Percentiles rank a stretch among this genome's conserved stretches.
Evolutionary conservation across 73 alveolate genomes (phyloP).

Genomic region (Uronychia setigera): DNA sequence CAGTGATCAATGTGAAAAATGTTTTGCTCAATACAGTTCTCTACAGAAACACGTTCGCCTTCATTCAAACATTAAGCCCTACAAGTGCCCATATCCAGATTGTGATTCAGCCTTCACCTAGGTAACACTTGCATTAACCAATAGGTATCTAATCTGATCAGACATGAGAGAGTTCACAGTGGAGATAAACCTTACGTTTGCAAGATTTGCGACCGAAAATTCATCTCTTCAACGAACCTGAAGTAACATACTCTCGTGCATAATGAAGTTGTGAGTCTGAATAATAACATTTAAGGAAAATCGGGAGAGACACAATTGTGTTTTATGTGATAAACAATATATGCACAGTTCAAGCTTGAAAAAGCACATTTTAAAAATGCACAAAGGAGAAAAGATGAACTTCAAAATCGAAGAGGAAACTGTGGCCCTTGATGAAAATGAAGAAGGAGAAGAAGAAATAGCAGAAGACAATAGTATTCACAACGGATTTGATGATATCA

Average conservation of each 20-base stretch:
- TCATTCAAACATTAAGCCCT: background rate
- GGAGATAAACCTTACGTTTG: background rate
- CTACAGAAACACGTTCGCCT: background rate
- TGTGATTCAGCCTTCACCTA: background rate
- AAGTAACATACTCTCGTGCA: background rate
- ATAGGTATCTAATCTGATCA: background rate
- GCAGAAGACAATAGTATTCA: background rate
- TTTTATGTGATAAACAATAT: conserved; percentile 30
- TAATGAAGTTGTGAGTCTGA: background rate
- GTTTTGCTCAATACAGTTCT: background rate
- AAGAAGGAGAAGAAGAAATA: background rate
- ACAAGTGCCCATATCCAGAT: background rate
- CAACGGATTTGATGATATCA: background rate
- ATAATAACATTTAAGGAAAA: background rate
- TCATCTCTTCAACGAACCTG: background rate
- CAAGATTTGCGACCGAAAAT: background rate
- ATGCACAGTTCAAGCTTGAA: conserved; percentile 31
- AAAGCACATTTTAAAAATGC: conserved; percentile 21
- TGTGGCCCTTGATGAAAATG: too few species aligned
- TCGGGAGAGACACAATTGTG: background rate
- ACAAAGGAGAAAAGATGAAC: conserved; percentile 37
- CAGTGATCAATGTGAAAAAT: background rate
- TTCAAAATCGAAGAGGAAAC: background rate
- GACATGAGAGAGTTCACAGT: background rate
- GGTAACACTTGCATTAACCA: background rate